Evolutionary conservation across 768 basidiomycete genomes (phyloP).

Genomic region (Panaeolus cyanescens): DNA sequence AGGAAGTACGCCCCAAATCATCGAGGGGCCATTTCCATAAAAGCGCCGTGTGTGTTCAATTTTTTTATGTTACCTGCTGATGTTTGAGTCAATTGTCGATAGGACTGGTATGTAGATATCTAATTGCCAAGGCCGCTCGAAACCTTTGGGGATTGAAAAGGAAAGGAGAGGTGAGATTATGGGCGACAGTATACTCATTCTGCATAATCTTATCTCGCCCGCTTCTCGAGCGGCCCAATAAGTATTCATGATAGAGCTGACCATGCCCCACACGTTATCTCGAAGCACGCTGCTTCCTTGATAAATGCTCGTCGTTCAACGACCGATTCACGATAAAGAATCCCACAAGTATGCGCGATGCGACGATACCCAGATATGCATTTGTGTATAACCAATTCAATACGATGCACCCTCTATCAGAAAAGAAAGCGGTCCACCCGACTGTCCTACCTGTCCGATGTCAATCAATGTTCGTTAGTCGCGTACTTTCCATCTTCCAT

Average conservation of each 20-base stretch:
- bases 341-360: no score
- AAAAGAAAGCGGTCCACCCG: not conserved
- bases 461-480: not conserved
- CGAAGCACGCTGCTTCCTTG: not conserved
- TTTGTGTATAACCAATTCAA: not conserved
- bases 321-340: not conserved
- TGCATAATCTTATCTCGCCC: not conserved
- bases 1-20: not conserved
- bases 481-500: not conserved
- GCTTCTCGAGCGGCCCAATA: not conserved
- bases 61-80: not conserved
- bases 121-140: not conserved
- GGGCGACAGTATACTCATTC: no score
- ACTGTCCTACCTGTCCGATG: not conserved
- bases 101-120: not conserved
- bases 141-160: no score
- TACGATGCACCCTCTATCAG: not conserved
- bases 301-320: not conserved
- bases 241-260: not conserved
- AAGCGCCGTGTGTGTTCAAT: not conserved
- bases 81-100: not conserved
- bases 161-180: no score
- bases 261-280: not conserved
- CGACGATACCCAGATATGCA: not conserved
- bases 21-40: not conserved